These are phyloP conservation scores for Cucumis cinereus DNA, from an alignment of 306 rosid genomes.

Conservation along the genomic window DNA sequence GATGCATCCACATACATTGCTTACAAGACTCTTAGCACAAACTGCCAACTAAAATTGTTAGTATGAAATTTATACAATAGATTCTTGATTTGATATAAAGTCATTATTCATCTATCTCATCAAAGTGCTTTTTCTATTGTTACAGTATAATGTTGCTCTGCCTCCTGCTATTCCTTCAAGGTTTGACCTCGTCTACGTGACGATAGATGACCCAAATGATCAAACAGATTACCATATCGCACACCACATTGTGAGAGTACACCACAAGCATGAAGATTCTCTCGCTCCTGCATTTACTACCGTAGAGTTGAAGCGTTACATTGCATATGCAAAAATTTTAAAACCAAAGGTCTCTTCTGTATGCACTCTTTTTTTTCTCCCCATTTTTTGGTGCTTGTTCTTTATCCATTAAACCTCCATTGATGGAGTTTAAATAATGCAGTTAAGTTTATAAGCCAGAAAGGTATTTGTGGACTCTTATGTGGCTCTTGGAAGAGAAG, in stretches of 20 bases:
- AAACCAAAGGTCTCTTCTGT: conserved; percentile 62
- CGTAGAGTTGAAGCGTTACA: conserved; percentile 72
- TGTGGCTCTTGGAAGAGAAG: conserved; percentile 85
- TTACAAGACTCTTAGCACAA: neutral
- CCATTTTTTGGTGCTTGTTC: neutral
- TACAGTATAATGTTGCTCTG: conserved; percentile 99
- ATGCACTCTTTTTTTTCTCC: neutral
- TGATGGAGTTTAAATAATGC: conserved; percentile 20
- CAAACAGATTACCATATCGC: conserved; percentile 91
- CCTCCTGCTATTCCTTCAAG: conserved; percentile 98
- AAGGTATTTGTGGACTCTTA: conserved; percentile 82
- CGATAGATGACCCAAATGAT: conserved; percentile 98
- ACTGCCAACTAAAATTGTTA: neutral
- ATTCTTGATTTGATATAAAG: neutral
- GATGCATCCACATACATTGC: neutral
- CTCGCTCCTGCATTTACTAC: too few relatives aligned
- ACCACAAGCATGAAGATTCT: conserved; percentile 80
- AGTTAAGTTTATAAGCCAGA: conserved; percentile 71
- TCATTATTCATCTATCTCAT: neutral
- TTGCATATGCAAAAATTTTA: conserved; percentile 80
- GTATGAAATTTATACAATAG: neutral
- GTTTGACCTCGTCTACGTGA: conserved; percentile 93
- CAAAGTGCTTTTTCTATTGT: conserved; percentile 4
- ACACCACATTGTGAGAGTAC: conserved; percentile 85
- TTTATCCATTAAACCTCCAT: conserved; percentile 10